Evolutionary conservation across 495 filamentous ascomycete genomes (phyloP).

Genomic region (Pseudoneurospora amorphoporcata): DNA sequence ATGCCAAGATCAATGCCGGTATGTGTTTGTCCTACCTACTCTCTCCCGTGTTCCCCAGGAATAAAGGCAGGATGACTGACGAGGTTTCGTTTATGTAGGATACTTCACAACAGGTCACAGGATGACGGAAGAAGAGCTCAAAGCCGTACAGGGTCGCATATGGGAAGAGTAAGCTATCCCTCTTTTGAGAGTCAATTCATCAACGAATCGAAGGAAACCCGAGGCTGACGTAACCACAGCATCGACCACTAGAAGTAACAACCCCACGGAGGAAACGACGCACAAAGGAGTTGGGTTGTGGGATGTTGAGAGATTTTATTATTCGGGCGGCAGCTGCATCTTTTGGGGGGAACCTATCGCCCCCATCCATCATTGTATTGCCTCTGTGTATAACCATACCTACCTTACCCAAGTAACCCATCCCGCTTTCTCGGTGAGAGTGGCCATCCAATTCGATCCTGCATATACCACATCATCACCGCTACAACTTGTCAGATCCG

Average conservation of each 20-base stretch:
- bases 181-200: background rate
- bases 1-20: constrained; percentile 98
- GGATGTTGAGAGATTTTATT: background rate
- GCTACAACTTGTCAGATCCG: background rate
- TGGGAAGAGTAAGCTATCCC: constrained; percentile 66
- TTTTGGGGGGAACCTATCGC: background rate
- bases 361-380: background rate
- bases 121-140: constrained; percentile 77
- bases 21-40: constrained; percentile 29
- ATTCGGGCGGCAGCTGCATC: background rate
- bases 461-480: background rate
- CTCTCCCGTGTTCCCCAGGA: background rate
- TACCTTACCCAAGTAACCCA: background rate
- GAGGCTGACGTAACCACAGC: constrained; percentile 15
- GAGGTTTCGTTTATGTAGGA: constrained; percentile 27
- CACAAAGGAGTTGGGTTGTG: background rate
- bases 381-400: background rate
- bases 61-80: constrained; percentile 1
- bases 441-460: background rate
- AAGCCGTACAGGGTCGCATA: constrained; percentile 74
- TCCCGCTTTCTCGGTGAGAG: background rate
- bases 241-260: constrained; percentile 16
- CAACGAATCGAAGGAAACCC: constrained; percentile 6
- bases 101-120: constrained; percentile 85
- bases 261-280: background rate